Base-by-base conservation (phyloP, 306 rosid species). In the Gillenia trifoliata region DNA sequence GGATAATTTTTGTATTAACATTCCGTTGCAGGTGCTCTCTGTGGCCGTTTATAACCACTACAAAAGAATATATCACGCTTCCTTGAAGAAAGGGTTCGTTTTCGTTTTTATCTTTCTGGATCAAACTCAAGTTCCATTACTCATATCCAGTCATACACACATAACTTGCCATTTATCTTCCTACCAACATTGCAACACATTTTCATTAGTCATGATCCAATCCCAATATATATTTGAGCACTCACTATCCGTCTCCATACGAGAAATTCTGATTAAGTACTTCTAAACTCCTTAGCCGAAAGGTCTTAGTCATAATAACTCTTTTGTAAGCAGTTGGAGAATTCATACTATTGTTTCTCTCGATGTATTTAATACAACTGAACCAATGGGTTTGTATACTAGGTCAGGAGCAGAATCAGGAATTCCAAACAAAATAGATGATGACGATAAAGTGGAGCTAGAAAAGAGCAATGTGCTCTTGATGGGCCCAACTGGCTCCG, bases 401-500 rank as follows among this genome's bases (percentile, higher is more conserved):
- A 88, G 96, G 91, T 80, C 89, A 70, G 89, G 75, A 43, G 78
- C 84, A 79, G 97, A 89, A 38, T 65, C 89, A 30, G 90, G 73
- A 70, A 76, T 49, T 73, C 80, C 86, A 61, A 83, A 85, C 72
- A 59, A 68, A 62, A 34, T 75, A 72, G 93, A 91, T 80, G 86
- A 93, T 70, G 93, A 88, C 28, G 90, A 93, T 57, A 82, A 74
- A 40, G 98, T 93, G 41, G 97, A 93, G 83, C 87, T 93, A 64
- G 98, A 93, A 79, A 93, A 93, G 90, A 93, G 98, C 90, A 93
- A 93, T 59, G 98, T 93, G 68, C 98, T 93, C 74, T 75, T 93
- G 82, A 93, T 93, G 96, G 98, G 97, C 76, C 98, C 98, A 67
- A 93, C 98, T 54, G 98, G 98, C 62, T 93, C 98, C 60, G 98